phyloP scores from a whole-genome alignment of 2,329 filamentous ascomycete genomes.

The Colletotrichum graminicola region DNA sequence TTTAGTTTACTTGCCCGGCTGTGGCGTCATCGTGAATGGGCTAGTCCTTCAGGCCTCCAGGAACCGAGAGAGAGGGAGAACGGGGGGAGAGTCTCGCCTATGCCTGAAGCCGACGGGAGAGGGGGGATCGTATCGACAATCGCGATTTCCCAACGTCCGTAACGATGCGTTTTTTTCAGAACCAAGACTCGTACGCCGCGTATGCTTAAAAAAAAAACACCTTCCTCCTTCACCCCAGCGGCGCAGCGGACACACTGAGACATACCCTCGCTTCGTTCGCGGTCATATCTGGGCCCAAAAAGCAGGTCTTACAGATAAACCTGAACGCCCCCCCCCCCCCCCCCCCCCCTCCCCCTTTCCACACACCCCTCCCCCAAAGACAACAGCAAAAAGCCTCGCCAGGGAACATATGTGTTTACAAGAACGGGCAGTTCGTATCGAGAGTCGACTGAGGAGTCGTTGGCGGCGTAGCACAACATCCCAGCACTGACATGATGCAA shows the following conservation, averaged over 20 bases:
- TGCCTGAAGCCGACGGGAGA: conserved; percentile 33
- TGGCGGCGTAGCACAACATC: conserved; percentile 33
- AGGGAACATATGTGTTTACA: not conserved
- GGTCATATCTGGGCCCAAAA: not conserved
- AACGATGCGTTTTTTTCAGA: conserved; percentile 19
- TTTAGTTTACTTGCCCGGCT: not conserved
- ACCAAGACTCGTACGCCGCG: conserved; percentile 6
- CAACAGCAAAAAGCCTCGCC: not conserved
- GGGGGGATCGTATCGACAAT: conserved; percentile 5
- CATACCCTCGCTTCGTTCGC: conserved; percentile 28
- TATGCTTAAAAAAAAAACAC: conserved; percentile 5
- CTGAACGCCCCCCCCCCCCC: not conserved
- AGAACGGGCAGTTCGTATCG: conserved; percentile 40
- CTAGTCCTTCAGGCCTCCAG: not conserved
- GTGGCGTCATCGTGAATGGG: conserved; percentile 12
- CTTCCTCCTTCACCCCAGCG: not conserved
- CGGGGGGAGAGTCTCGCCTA: not conserved
- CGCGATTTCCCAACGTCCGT: conserved; percentile 19
- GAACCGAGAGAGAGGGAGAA: not conserved
- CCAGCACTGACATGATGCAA: conserved; percentile 34
- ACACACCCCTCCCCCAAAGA: not conserved
- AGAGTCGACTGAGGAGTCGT: conserved; percentile 34
- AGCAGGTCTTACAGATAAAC: conserved; percentile 13
- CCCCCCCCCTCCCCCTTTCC: not conserved
- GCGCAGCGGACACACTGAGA: conserved; percentile 24